Evolutionary conservation across 768 basidiomycete genomes (phyloP), one percentile per base, ranked within the genome.

Genomic region (Trametes cinnabarina): DNA sequence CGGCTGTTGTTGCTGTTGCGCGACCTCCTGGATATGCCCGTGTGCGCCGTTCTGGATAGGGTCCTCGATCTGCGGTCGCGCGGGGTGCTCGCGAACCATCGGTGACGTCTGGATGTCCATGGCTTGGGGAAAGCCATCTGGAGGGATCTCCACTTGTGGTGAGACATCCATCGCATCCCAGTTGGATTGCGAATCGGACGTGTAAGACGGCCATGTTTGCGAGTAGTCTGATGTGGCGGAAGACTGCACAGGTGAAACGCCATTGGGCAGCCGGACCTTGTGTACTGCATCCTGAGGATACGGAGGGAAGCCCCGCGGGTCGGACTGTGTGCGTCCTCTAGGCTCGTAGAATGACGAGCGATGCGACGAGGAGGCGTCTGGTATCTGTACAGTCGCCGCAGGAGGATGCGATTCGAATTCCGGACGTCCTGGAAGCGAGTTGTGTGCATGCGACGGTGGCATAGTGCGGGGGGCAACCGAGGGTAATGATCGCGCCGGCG

Each of bases 141-240:
- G 75, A 19, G 73, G 66, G 10, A 71, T 66, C 57, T 87, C 83
- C 30, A 68, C 68, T 55, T 77, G 76, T 12, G 84, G 78, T 15
- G 83, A 80, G 14, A 82, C 70, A 52, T 86, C 86, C 85, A 90
- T 90, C 47, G 79, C 75, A 66, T 84, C 84, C 60, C 72, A 75
- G 41, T 76, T 76, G 40, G 43, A 48, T 26, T 50, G 46, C 11
- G 61, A 57, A 20, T 55, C 59, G 30, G 73, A 72, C 32, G 62
- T 42, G 55, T 57, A 51, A 35, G 66, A 58, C 58, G 65, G 47
- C 61, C 60, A 53, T 22, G 63, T 63, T 19, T 64, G 53, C 25
- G 68, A 63, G 44, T 67, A 62, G 14, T 59, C 60, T 7, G 63
- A 63, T 2, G 61, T 55, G 3, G 62, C 59, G 9, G 57, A 58